These are phyloP conservation scores for Platismatia glauca DNA, from an alignment of 495 filamentous ascomycete genomes.

Conservation along the genomic window DNA sequence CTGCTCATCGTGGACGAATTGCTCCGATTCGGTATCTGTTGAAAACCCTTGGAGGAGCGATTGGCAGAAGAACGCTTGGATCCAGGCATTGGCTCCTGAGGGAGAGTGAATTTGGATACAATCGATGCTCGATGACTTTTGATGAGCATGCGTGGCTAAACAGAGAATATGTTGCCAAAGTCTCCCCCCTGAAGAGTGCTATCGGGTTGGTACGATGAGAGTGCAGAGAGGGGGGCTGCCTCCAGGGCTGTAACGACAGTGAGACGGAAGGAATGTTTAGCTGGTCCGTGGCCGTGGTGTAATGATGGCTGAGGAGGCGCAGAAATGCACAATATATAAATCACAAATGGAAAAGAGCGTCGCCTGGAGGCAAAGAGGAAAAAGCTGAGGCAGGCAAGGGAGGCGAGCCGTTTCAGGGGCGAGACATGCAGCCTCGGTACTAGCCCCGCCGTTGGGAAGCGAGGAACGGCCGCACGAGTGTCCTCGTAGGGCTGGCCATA, in stretches of 20 bases:
- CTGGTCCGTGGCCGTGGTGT: background rate
- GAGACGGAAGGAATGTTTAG: constrained; percentile 27
- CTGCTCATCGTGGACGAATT: constrained; percentile 30
- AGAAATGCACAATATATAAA: background rate
- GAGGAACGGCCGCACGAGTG: too few relatives aligned
- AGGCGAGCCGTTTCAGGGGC: constrained; percentile 3
- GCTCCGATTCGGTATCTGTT: constrained; percentile 34
- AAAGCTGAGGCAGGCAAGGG: too few relatives aligned
- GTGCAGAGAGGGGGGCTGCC: background rate
- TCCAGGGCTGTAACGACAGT: constrained; percentile 14
- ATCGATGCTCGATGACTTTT: background rate
- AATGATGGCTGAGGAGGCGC: background rate
- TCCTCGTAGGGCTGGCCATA: too few relatives aligned
- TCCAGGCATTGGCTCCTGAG: constrained; percentile 17
- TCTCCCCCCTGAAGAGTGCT: background rate
- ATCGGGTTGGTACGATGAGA: background rate
- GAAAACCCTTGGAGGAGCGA: constrained; percentile 35
- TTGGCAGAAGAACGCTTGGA: constrained; percentile 19
- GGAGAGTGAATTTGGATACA: background rate
- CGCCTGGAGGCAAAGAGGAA: background rate
- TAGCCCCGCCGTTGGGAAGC: too few relatives aligned
- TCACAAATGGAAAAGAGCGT: background rate
- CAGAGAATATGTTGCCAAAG: background rate
- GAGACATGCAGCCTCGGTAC: background rate
- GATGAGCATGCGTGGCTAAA: constrained; percentile 8